Evolutionary conservation across 768 basidiomycete genomes (phyloP), one percentile per base, ranked within the genome.

Genomic region (Amylocystis lapponica): DNA sequence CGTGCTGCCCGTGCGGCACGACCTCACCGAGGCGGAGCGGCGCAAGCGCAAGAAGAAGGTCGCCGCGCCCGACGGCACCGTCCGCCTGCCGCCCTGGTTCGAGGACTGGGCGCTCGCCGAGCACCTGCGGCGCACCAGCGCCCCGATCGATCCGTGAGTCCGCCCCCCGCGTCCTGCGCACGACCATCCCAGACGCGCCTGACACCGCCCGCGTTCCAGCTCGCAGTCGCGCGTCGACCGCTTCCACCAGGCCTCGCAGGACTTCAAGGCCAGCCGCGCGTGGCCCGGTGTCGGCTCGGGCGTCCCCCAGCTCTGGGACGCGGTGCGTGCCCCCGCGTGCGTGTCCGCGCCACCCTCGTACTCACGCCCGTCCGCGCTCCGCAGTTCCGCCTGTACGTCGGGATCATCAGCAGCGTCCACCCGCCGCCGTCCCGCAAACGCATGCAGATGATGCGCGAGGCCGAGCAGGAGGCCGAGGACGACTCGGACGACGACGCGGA

Each of bases 81-180:
- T 47, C 35, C 61, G 59, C 25, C 61, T 58, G 39, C 41, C 54
- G 14, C 65, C 66, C 31, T 89, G 85, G 85, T 84, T 73, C 66
- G 77, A 85, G 46, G 65, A 76, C n/a, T 89, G 86, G 86, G 74
- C 74, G 38, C 76, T 81, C 31, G 67, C 64, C 3, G 84, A 87
- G 57, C 60, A 68, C 36, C 60, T 70, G 25, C 66, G 77, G 45
- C 59, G 66, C 29, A 63, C 57, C 4, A 63, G 55, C 22, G 62
- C 61, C 31, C 65, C 61, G 27, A 75, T 74, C 44, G 68, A 84
- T 54, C 59, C 65, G 83, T 85, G 49, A 52, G 79, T 66, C 13
- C 7, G 22, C 13, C 6, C 33, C 9, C 23, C 25, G 19, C 29
- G 7, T 16, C 20, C 30, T 21, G 36, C 33, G 19, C 17, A 8